These are phyloP conservation scores for Schrenkiella parvula DNA, from an alignment of 345 rosid genomes.

Conservation along the genomic window DNA sequence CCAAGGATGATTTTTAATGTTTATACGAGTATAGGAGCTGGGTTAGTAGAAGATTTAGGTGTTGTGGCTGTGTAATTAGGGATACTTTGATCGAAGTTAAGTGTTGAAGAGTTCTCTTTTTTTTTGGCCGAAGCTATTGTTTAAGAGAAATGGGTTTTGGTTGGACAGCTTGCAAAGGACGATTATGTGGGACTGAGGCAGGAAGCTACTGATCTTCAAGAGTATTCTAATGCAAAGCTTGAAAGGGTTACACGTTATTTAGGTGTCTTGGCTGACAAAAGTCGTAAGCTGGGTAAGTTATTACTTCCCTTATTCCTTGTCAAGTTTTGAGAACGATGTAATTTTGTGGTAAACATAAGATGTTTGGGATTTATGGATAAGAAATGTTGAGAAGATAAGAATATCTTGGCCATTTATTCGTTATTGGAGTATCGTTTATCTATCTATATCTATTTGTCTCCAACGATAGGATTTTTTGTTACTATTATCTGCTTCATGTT, in stretches of 20 bases:
- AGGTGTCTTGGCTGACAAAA: constrained; percentile 87
- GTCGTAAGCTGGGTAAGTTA: constrained; percentile 65
- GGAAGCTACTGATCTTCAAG: too few species aligned
- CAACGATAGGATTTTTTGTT: not conserved
- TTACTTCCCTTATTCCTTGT: not conserved
- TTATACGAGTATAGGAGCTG: not conserved
- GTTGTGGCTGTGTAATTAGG: not conserved
- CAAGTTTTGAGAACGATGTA: not conserved
- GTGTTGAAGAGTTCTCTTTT: not conserved
- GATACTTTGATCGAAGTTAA: not conserved
- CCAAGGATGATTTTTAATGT: not conserved
- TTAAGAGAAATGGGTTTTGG: not conserved
- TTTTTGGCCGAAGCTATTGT: not conserved
- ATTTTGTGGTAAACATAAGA: not conserved
- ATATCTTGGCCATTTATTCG: not conserved
- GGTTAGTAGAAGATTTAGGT: not conserved
- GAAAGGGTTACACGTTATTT: constrained; percentile 34
- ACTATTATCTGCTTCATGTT: not conserved
- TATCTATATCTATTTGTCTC: not conserved
- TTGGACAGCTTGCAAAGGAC: constrained; percentile 29
- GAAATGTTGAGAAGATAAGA: not conserved
- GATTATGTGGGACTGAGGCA: constrained; percentile 47
- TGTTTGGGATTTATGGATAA: not conserved
- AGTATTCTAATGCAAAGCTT: too few species aligned
- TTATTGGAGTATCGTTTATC: not conserved